Evolutionary conservation across 2,329 filamentous ascomycete genomes (phyloP).

Genomic region (Diaporthe sp.): DNA sequence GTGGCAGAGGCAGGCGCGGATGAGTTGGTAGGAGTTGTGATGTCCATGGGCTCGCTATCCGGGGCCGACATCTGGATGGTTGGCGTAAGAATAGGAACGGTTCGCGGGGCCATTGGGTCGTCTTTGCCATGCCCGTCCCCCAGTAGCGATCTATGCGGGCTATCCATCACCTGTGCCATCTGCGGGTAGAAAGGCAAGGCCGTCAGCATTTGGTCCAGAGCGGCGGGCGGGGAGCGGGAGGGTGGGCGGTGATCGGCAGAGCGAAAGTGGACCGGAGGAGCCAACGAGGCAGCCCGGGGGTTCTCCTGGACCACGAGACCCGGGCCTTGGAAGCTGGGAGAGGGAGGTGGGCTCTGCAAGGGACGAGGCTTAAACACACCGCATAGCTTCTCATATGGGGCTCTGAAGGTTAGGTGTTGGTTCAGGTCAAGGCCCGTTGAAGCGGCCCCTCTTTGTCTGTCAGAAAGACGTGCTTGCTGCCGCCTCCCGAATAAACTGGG

Average conservation of each 20-base stretch:
- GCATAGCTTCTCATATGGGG: conserved; percentile 41
- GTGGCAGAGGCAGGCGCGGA: conserved; percentile 58
- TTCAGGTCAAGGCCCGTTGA: conserved; percentile 28
- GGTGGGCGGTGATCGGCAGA: conserved; percentile 34
- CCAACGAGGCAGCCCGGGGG: not conserved
- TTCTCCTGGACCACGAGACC: not conserved
- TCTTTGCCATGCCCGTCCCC: conserved; percentile 54
- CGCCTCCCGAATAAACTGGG: conserved; percentile 36
- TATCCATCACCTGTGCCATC: conserved; percentile 68
- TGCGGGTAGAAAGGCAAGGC: conserved; percentile 53
- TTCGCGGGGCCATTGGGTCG: conserved; percentile 64
- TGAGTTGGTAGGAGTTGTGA: conserved; percentile 66
- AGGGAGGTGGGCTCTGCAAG: conserved; percentile 6
- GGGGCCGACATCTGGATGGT: conserved; percentile 72
- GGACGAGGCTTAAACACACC: conserved; percentile 40
- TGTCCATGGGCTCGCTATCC: conserved; percentile 73
- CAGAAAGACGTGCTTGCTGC: conserved; percentile 35
- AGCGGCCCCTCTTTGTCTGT: conserved; percentile 38
- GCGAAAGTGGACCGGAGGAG: conserved; percentile 26
- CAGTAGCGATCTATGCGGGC: conserved; percentile 59
- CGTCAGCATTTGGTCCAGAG: conserved; percentile 42
- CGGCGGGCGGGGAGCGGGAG: conserved; percentile 10
- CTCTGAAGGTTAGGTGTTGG: conserved; percentile 3
- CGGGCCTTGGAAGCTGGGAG: not conserved
- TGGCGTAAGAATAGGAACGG: conserved; percentile 69